phyloP scores from a whole-genome alignment of 2,329 filamentous ascomycete genomes.

The Myriosclerotinia scirpicola region DNA sequence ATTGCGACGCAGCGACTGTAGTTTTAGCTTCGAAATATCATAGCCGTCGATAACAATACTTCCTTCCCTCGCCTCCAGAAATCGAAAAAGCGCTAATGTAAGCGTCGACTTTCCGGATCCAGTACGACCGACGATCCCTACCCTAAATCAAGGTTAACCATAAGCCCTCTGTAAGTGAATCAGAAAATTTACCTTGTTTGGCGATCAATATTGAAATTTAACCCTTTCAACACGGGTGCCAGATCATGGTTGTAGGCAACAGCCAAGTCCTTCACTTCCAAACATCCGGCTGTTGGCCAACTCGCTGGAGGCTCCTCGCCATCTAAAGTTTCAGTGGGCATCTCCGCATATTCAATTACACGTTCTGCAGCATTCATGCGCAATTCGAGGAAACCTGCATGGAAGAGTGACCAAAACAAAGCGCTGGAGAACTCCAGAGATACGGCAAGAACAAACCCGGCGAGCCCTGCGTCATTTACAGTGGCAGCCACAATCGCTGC shows the following conservation, averaged over 20 bases:
- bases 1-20: constrained; percentile 36
- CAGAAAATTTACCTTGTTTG: constrained; percentile 6
- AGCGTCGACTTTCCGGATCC: constrained; percentile 38
- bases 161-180: not conserved
- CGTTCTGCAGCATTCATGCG: constrained; percentile 77
- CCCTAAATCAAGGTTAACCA: constrained; percentile 17
- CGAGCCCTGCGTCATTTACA: constrained; percentile 64
- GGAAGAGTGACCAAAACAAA: constrained; percentile 63
- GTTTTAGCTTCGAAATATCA: constrained; percentile 39
- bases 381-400: constrained; percentile 68
- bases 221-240: constrained; percentile 65
- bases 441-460: constrained; percentile 73
- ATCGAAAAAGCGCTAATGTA: constrained; percentile 32
- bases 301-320: constrained; percentile 61
- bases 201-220: constrained; percentile 59
- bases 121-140: constrained; percentile 38
- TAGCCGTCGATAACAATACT: constrained; percentile 38
- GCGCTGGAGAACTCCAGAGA: constrained; percentile 64
- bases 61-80: constrained; percentile 44
- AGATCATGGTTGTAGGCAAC: constrained; percentile 69
- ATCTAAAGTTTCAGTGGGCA: constrained; percentile 65
- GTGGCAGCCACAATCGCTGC: constrained; percentile 62
- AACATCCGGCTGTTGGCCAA: constrained; percentile 71
- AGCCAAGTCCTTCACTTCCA: constrained; percentile 69
- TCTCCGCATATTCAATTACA: constrained; percentile 69